Conservation (phyloP, 129 eudicot species). For the Lactuca sativa region DNA sequence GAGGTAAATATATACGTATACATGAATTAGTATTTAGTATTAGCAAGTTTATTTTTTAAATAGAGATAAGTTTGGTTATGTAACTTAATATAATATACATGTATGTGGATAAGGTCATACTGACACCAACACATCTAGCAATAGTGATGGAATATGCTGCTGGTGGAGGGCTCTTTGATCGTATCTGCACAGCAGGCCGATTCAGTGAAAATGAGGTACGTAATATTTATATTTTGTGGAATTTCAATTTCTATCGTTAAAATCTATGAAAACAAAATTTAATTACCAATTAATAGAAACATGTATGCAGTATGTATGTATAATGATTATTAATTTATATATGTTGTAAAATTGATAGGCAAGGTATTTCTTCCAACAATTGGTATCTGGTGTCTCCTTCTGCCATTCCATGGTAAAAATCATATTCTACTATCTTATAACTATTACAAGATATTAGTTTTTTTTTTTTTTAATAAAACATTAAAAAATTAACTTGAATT, state of each 20-base stretch:
- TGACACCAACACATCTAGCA: conserved; percentile 87
- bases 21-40: neutral
- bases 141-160: conserved; percentile 97
- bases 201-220: conserved; percentile 79
- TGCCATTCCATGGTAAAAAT: conserved; percentile 65
- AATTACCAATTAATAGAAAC: neutral
- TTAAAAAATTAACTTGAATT: too few relatives aligned
- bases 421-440: neutral
- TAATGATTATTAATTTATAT: neutral
- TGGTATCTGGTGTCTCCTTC: conserved; percentile 72
- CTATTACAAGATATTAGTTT: neutral
- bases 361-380: conserved; percentile 78
- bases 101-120: conserved; percentile 45
- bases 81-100: too few relatives aligned
- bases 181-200: conserved; percentile 78
- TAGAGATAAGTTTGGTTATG: neutral
- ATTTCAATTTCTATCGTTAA: neutral
- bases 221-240: neutral
- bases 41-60: neutral
- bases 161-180: conserved; percentile 89
- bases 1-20: conserved; percentile 37
- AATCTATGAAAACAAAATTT: neutral
- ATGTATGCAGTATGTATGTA: neutral
- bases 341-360: conserved; percentile 42
- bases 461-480: too few relatives aligned